Base-by-base conservation (phyloP, 768 basidiomycete genomes). In the Peribolospora baueri region DNA sequence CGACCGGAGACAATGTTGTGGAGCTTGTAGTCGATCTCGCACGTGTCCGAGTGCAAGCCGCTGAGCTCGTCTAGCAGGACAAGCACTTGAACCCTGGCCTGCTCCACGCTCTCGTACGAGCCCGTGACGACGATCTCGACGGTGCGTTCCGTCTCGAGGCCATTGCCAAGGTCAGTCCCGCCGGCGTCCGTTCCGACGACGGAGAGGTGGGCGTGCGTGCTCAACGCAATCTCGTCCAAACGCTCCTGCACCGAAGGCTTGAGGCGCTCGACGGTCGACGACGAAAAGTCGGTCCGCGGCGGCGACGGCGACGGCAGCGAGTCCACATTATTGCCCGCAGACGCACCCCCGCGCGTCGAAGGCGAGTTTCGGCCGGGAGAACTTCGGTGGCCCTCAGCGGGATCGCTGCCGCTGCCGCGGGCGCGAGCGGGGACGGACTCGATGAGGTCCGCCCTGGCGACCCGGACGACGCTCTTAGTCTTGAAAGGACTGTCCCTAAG, bases 41-140 rank as follows among this genome's bases (percentile, higher is more conserved):
- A 82, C 40, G 77, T 68, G 65, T 95, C 91, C 7, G 85, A 76
- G 64, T 93, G 85, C 7, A 97, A 71, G 14, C 90, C 90, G 66
- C 79, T 84, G 69, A 95, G 70, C 68, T 95, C 86, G 63, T 97
- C 91, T 60, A 95, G 70, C 78, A 95, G 85, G 56, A 91, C 90
- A 59, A 97, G 70, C 48, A 97, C 68, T 41, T 84, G 77, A 43
- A 93, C 84, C 60, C 87, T 78, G 40, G 91, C 91, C 38, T 90
- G 73, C 62, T 91, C 85, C 14, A 91, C 87, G 43, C 83, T 78
- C 63, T 93, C 85, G 46, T 82, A 81, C 8, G 64, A 58, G 2
- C 91, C 91, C 25, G 84, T 85, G 57, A 97, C 74, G 57, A 90
- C 82, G 47, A 95, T 74, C 65, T 93, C 87, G 63, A 91, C 95